phyloP scores from a whole-genome alignment of 148 eudicot species.

The Nepenthes mirabilis region DNA sequence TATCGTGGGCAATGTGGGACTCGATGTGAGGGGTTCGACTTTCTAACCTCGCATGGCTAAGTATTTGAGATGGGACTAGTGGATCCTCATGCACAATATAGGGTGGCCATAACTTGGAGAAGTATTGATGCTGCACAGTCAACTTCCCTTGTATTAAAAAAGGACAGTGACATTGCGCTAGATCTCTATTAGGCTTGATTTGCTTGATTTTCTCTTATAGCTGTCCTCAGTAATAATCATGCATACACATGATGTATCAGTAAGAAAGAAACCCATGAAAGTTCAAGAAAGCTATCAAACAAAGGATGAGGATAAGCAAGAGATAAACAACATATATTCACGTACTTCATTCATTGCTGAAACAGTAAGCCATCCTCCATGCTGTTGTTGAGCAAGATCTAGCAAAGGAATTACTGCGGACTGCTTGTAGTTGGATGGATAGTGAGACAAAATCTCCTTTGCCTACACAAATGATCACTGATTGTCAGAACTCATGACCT shows the following conservation, averaged over 20 bases:
- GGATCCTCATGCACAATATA: too few relatives aligned
- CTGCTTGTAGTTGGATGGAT: slow-evolving; percentile 96
- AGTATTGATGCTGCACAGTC: too few relatives aligned
- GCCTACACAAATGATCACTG: slow-evolving; percentile 29
- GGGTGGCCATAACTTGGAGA: too few relatives aligned
- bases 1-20: too few relatives aligned
- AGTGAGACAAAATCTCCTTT: slow-evolving; percentile 79
- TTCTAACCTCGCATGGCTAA: too few relatives aligned
- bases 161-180: too few relatives aligned
- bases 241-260: not conserved
- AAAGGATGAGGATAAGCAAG: not conserved
- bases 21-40: too few relatives aligned
- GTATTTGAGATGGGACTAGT: too few relatives aligned
- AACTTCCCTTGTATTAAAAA: too few relatives aligned
- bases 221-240: not conserved
- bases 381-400: slow-evolving; percentile 96
- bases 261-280: not conserved
- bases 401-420: slow-evolving; percentile 95
- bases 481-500: not conserved
- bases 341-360: slow-evolving; percentile 98
- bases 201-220: too few relatives aligned
- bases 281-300: too few relatives aligned
- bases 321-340: slow-evolving; percentile 6
- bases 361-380: slow-evolving; percentile 99
- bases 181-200: too few relatives aligned